Conservation (phyloP, 2,329 filamentous ascomycete genomes). For the Fusarium praegraminearum region DNA sequence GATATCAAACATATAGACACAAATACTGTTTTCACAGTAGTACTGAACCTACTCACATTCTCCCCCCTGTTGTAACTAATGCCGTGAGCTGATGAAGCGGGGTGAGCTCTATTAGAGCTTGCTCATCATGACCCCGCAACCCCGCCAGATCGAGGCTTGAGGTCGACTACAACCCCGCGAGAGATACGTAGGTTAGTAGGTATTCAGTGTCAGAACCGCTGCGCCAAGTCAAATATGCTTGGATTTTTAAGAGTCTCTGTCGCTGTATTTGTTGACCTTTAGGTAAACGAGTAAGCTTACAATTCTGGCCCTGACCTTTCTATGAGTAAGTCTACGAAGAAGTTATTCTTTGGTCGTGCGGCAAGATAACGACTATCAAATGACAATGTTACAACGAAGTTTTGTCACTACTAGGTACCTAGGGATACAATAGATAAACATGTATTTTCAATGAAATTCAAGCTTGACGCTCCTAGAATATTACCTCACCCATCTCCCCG, state of each 20-base stretch:
- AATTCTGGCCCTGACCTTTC: too few species aligned
- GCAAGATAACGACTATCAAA: background rate
- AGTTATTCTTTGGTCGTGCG: background rate
- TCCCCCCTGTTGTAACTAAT: background rate
- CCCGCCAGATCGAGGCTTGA: background rate
- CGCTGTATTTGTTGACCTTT: too few species aligned
- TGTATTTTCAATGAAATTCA: background rate
- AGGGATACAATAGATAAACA: background rate
- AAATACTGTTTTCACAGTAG: background rate
- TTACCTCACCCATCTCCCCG: background rate
- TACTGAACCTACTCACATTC: background rate
- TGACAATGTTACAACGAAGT: background rate
- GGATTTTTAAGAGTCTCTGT: too few species aligned
- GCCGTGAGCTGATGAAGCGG: background rate
- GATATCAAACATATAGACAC: too few species aligned
- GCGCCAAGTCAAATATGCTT: too few species aligned
- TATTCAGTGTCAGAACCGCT: too few species aligned
- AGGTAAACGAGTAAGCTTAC: too few species aligned
- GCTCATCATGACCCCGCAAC: slow-evolving; percentile 1
- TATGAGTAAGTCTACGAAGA: too few species aligned
- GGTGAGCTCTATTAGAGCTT: background rate
- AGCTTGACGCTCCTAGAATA: background rate
- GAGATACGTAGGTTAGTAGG: background rate
- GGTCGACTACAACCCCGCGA: background rate
- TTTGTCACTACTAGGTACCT: background rate